Conservation (phyloP, 352 stramenopile genomes). For the Phytophthora melonis region DNA sequence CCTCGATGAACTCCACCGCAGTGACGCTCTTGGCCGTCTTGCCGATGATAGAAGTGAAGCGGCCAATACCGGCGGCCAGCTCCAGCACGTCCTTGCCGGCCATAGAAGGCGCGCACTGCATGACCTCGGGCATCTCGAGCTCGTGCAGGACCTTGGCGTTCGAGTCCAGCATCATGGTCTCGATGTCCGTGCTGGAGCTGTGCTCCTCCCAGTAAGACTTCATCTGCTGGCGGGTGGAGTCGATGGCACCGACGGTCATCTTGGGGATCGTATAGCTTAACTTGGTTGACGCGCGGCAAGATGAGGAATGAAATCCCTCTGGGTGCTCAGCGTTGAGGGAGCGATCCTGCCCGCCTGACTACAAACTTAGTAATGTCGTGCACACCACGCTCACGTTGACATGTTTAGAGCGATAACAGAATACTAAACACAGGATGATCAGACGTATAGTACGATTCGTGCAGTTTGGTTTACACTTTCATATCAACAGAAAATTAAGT, state of each 20-base stretch:
- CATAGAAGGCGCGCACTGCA: conserved; percentile 71
- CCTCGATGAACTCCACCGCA: conserved; percentile 83
- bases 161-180: conserved; percentile 89
- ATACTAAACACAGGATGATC: too few species aligned
- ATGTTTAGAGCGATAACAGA: too few species aligned
- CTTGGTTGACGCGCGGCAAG: conserved; percentile 20
- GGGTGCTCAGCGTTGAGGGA: too few species aligned
- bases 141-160: conserved; percentile 81
- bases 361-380: too few species aligned
- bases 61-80: conserved; percentile 69
- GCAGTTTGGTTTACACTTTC: too few species aligned
- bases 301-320: conserved; percentile 22
- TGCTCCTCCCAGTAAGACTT: conserved; percentile 87
- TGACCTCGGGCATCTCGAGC: conserved; percentile 80
- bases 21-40: conserved; percentile 60
- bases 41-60: conserved; percentile 69
- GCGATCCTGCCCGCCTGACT: too few species aligned
- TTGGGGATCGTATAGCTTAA: conserved; percentile 5
- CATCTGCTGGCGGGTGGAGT: conserved; percentile 69
- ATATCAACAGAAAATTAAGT: too few species aligned
- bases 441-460: too few species aligned
- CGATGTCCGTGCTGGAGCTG: conserved; percentile 62
- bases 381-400: too few species aligned
- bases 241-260: conserved; percentile 53
- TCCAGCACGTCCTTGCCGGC: conserved; percentile 72